phyloP scores from a whole-genome alignment of 306 rosid genomes.

The Nissolia schottii region DNA sequence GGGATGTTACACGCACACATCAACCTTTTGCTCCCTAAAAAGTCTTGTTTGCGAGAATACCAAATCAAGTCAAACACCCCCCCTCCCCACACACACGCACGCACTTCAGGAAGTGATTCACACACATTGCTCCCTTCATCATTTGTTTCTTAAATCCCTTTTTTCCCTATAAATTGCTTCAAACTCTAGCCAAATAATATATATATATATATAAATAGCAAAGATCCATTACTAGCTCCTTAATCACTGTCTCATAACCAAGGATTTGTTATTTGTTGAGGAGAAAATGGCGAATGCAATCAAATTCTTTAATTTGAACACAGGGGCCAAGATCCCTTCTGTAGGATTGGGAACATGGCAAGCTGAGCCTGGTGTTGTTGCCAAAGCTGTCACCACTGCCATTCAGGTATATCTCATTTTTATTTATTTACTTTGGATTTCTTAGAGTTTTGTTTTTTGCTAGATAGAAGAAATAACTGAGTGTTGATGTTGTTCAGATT shows the following conservation, averaged over 20 bases:
- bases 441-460: too few species aligned
- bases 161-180: too few species aligned
- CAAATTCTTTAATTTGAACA: slow-evolving; percentile 43
- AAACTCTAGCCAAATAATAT: too few species aligned
- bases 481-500: slow-evolving; percentile 26
- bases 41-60: too few species aligned
- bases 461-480: background rate
- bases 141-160: too few species aligned
- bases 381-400: slow-evolving; percentile 39
- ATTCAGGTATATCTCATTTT: slow-evolving; percentile 27
- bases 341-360: slow-evolving; percentile 57
- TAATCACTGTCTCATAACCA: background rate
- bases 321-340: slow-evolving; percentile 53
- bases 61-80: too few species aligned
- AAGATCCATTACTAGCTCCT: background rate
- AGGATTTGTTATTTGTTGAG: background rate
- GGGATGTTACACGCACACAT: too few species aligned
- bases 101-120: too few species aligned
- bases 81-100: too few species aligned
- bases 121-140: too few species aligned
- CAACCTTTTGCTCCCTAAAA: too few species aligned
- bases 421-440: background rate
- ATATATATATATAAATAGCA: background rate
- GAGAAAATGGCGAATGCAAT: slow-evolving; percentile 23
- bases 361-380: slow-evolving; percentile 42